A percentile compares a stretch with the other conserved stretches of the same genome.
Conservation (phyloP, 2,329 filamentous ascomycete species). For the Fonsecaea monophora region DNA sequence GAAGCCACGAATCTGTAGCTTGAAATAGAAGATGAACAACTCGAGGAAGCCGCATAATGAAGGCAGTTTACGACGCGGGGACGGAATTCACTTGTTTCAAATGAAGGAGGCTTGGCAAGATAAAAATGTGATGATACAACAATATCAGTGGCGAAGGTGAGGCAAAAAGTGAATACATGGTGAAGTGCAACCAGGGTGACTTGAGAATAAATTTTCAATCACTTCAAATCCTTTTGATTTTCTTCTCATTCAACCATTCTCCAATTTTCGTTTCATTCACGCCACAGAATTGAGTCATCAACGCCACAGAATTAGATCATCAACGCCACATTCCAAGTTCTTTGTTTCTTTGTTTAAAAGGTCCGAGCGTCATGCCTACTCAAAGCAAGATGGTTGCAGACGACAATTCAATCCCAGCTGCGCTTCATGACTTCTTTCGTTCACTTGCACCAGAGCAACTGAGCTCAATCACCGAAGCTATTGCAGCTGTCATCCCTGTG, state of each 20-base stretch:
- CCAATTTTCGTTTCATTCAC: no score
- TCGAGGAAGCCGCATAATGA: background rate
- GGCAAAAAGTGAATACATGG: background rate
- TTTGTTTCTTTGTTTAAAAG: background rate
- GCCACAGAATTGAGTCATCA: no score
- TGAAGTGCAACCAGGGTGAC: background rate
- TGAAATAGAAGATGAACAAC: background rate
- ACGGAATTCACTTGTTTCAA: background rate
- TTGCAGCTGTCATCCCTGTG: background rate
- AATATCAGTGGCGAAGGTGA: background rate
- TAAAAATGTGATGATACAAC: background rate
- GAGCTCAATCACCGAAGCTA: constrained; percentile 1
- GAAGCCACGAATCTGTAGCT: background rate
- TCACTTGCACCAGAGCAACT: constrained; percentile 22
- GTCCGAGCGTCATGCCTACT: background rate
- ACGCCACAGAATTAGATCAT: background rate
- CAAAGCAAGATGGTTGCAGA: no score
- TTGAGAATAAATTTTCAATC: background rate
- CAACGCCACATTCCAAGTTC: background rate
- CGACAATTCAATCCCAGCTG: background rate
- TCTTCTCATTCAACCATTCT: no score
- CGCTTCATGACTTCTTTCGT: constrained; percentile 12
- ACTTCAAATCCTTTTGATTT: background rate
- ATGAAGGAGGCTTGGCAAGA: background rate
- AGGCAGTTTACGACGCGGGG: background rate